Conservation (phyloP, 2,329 filamentous ascomycete species). For the Elsinoe ampelina region DNA sequence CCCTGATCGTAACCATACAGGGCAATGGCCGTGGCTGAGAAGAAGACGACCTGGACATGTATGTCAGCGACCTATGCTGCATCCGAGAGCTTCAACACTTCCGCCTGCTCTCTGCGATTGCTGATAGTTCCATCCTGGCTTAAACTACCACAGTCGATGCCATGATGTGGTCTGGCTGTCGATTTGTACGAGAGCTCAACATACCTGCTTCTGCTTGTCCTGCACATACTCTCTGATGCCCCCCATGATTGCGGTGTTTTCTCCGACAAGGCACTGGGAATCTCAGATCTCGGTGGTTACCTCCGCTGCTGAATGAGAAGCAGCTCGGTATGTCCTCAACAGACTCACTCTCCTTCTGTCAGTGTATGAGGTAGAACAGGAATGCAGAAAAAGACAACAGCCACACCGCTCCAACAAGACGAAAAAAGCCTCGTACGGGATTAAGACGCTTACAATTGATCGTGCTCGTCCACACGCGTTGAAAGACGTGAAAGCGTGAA, state of each 20-base stretch:
- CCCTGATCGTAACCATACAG: slow-evolving; percentile 44
- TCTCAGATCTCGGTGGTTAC: not conserved
- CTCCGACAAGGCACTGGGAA: not conserved
- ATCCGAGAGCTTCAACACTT: not conserved
- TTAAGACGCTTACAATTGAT: not conserved
- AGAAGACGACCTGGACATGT: slow-evolving; percentile 38
- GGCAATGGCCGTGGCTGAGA: slow-evolving; percentile 46
- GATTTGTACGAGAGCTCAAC: not conserved
- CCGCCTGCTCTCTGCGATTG: no score
- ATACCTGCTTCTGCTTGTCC: slow-evolving; percentile 24
- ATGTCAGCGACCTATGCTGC: slow-evolving; percentile 10
- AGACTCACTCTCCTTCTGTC: not conserved
- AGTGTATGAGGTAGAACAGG: no score
- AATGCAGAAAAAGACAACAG: not conserved
- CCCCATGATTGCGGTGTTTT: slow-evolving; percentile 17
- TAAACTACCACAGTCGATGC: not conserved
- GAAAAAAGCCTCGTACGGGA: not conserved
- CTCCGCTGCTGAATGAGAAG: not conserved
- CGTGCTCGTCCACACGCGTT: not conserved
- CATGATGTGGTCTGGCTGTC: not conserved
- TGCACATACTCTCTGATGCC: slow-evolving; percentile 19
- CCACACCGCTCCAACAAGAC: not conserved
- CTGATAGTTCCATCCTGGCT: not conserved
- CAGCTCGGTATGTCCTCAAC: not conserved
- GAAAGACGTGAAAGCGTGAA: not conserved